These are phyloP conservation scores for Gymnopus androsaceus DNA, from an alignment of 1,284 basidiomycete species.

Conservation along the genomic window DNA sequence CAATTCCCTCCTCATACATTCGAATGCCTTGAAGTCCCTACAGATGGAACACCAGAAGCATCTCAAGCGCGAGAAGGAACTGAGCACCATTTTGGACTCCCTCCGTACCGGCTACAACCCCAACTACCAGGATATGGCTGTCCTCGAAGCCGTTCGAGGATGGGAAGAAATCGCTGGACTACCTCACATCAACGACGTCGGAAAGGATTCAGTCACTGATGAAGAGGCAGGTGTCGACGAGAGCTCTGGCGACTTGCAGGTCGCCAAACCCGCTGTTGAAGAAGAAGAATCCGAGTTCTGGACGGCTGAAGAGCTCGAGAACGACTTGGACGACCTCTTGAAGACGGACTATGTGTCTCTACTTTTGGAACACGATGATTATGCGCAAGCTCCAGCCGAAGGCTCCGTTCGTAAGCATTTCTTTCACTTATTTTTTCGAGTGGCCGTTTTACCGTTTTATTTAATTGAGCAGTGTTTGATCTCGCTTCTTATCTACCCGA, in stretches of 20 bases:
- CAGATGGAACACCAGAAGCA: conserved; percentile 72
- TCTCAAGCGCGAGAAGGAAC: conserved; percentile 70
- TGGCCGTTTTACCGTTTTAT: neutral
- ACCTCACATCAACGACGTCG: conserved; percentile 67
- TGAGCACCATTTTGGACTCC: conserved; percentile 84
- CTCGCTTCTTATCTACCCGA: conserved; percentile 89
- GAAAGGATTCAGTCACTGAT: conserved; percentile 36
- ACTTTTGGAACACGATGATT: conserved; percentile 74
- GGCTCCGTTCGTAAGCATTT: conserved; percentile 62
- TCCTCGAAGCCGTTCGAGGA: conserved; percentile 92
- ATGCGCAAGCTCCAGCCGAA: conserved; percentile 48
- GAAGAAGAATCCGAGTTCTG: conserved; percentile 55
- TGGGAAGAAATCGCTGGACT: conserved; percentile 84
- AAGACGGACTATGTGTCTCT: conserved; percentile 73
- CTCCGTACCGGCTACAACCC: conserved; percentile 92
- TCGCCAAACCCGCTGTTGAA: conserved; percentile 39
- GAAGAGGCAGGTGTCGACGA: conserved; percentile 37
- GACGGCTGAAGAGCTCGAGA: conserved; percentile 55
- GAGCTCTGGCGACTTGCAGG: conserved; percentile 34
- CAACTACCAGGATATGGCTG: conserved; percentile 99
- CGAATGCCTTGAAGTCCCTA: conserved; percentile 76
- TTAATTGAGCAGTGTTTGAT: conserved; percentile 66
- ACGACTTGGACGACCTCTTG: conserved; percentile 68
- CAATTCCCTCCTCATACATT: conserved; percentile 71
- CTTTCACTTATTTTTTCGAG: neutral